These are phyloP conservation scores for Simplicillium sp. DNA, from an alignment of 2,329 filamentous ascomycete genomes.

Conservation along the genomic window DNA sequence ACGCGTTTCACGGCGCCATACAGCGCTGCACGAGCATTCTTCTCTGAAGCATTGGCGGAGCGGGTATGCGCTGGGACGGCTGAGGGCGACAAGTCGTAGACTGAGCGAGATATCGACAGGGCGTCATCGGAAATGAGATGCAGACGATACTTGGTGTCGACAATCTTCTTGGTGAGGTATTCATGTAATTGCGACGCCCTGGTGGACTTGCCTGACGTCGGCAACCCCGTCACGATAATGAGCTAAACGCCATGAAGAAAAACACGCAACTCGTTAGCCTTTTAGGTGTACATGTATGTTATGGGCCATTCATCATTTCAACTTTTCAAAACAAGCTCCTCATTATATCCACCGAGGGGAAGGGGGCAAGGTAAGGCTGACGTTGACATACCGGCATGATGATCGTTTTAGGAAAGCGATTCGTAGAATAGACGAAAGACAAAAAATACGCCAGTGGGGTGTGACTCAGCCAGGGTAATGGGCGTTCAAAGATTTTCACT, in stretches of 20 bases:
- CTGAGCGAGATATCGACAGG: conserved; percentile 58
- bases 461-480: no score
- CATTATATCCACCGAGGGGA: no score
- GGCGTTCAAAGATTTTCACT: no score
- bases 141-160: conserved; percentile 46
- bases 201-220: conserved; percentile 59
- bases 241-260: background rate
- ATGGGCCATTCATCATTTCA: no score
- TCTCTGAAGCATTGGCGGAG: conserved; percentile 66
- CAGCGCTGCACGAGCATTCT: conserved; percentile 68
- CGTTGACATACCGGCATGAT: no score
- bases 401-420: no score
- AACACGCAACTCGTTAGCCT: background rate
- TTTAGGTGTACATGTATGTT: no score
- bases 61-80: conserved; percentile 49
- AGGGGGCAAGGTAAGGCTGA: no score
- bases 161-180: conserved; percentile 52
- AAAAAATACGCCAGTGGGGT: no score
- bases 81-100: conserved; percentile 55
- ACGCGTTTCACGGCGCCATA: conserved; percentile 72
- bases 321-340: no score
- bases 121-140: conserved; percentile 67
- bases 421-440: no score
- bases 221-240: conserved; percentile 53
- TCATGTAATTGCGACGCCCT: conserved; percentile 56